phyloP scores from a whole-genome alignment of 2,329 filamentous ascomycete genomes.

The Purpureocillium lavendulum region DNA sequence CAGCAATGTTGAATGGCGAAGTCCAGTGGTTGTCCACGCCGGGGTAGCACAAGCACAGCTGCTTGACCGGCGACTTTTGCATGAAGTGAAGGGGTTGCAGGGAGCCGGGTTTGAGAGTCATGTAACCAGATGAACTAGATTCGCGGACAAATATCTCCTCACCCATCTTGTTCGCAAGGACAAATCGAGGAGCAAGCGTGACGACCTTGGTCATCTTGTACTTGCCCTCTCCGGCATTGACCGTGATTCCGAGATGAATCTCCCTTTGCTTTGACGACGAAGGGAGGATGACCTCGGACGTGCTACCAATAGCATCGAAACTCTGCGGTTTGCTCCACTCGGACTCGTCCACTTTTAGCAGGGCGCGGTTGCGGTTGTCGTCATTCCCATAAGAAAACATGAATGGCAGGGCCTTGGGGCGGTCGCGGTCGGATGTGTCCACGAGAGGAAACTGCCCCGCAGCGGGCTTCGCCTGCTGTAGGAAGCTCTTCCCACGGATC shows the following conservation, averaged over 20 bases:
- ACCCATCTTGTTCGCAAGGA: slow-evolving; percentile 84
- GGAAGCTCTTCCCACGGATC: slow-evolving; percentile 80
- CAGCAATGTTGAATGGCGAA: slow-evolving; percentile 93
- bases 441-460: slow-evolving; percentile 67
- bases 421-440: slow-evolving; percentile 39
- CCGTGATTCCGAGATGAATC: slow-evolving; percentile 83
- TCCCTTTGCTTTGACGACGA: slow-evolving; percentile 65
- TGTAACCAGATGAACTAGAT: slow-evolving; percentile 79
- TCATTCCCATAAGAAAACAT: slow-evolving; percentile 93
- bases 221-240: slow-evolving; percentile 88
- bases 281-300: slow-evolving; percentile 76
- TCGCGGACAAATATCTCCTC: slow-evolving; percentile 88
- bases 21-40: slow-evolving; percentile 97
- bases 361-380: slow-evolving; percentile 82
- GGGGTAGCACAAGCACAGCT: slow-evolving; percentile 85
- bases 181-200: slow-evolving; percentile 83
- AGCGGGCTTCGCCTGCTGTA: slow-evolving; percentile 72
- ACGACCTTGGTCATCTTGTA: slow-evolving; percentile 97
- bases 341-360: slow-evolving; percentile 82
- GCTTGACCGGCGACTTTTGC: slow-evolving; percentile 73
- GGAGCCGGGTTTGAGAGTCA: slow-evolving; percentile 68
- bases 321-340: slow-evolving; percentile 96
- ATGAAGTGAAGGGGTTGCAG: slow-evolving; percentile 85
- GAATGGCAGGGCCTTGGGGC: slow-evolving; percentile 73
- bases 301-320: slow-evolving; percentile 95